Base-by-base conservation (phyloP, 75 land plant genomes). In the Isoetes taiwanensis region DNA sequence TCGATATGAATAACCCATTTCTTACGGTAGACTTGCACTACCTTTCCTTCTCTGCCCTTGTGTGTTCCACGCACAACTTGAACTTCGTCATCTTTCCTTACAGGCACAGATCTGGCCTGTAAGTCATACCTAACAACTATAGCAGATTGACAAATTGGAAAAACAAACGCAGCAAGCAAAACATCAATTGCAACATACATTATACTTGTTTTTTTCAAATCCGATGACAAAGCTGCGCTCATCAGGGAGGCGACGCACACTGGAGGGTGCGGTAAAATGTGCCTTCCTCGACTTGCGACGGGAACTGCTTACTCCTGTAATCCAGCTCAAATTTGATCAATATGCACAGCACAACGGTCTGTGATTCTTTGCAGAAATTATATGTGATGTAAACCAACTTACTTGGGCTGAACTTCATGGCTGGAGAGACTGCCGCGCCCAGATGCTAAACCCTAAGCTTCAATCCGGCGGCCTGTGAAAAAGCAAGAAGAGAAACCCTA, bases 231-330 rank as follows among this genome's bases (percentile, higher is more conserved):
- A 5, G 74, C 66, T 0, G 79, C 80, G 38, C 79, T 76, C 80
- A 76, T 75, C 37, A 75, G 60, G n/a, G 32, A 70, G 52, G 33
- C 79, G 74, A 34, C 80, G 50, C 30, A 57, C 70, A 57, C 74
- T 76, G 16, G 79, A 75, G 5, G 79, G 79, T 30, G 70, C 80
- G 32, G 70, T 70, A 50, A 76, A 78, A 63, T 78, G 80, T n/a
- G 79, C 79, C 74, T 76, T 76, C 38, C 80, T 61, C 52, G 67
- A 64, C 64, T 77, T 77, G 27, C 78, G 59, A 43, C 79, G 61
- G 19, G 74, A 70, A 62, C 74, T 75, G 41, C 74, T 64, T 10
- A 74, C 80, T 34, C 71, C 69, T 66, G 54, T n/a, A n/a, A n/a
- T n/a, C n/a, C n/a, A n/a, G n/a, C n/a, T n/a, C n/a, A n/a, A n/a